phyloP scores from a whole-genome alignment of 2,329 filamentous ascomycete species.

The Cercospora zeae-maydis region DNA sequence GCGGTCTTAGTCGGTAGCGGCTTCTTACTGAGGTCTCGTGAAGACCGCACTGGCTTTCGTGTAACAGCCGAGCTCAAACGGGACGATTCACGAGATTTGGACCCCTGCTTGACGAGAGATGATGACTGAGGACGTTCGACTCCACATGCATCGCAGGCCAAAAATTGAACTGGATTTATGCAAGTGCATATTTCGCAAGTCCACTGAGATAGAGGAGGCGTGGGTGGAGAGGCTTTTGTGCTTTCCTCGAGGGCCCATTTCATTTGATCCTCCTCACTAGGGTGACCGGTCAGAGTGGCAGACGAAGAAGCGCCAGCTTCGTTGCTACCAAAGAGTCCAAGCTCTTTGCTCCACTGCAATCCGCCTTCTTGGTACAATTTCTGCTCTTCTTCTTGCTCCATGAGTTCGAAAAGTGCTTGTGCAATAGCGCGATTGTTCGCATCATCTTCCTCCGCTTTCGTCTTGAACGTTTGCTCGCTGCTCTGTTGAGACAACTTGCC shows the following conservation, averaged over 20 bases:
- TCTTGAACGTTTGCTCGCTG: conserved; percentile 70
- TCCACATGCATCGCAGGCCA: conserved; percentile 59
- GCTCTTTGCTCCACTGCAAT: conserved; percentile 37
- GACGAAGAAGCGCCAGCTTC: conserved; percentile 11
- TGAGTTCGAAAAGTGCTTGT: conserved; percentile 78
- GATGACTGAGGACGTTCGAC: conserved; percentile 50
- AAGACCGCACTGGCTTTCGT: conserved; percentile 23
- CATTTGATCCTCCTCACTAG: conserved; percentile 38
- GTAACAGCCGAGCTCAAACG: not conserved
- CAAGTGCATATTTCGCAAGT: conserved; percentile 60
- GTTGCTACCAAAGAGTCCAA: conserved; percentile 35
- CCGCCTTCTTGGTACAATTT: conserved; percentile 45
- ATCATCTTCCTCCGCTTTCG: conserved; percentile 80
- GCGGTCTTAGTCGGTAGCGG: conserved; percentile 5
- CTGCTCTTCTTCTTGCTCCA: conserved; percentile 68
- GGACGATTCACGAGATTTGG: not conserved
- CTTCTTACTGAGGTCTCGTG: not conserved
- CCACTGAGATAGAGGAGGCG: conserved; percentile 44
- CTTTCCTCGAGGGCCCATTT: conserved; percentile 39
- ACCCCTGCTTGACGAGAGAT: conserved; percentile 32
- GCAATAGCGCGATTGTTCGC: conserved; percentile 85
- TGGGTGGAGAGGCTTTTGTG: conserved; percentile 2
- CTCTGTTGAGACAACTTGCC: conserved; percentile 65
- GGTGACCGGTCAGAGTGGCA: conserved; percentile 3
- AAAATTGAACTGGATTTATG: conserved; percentile 56